Base-by-base conservation (phyloP, 305 asterid species). In the Fraxinus albicans region DNA sequence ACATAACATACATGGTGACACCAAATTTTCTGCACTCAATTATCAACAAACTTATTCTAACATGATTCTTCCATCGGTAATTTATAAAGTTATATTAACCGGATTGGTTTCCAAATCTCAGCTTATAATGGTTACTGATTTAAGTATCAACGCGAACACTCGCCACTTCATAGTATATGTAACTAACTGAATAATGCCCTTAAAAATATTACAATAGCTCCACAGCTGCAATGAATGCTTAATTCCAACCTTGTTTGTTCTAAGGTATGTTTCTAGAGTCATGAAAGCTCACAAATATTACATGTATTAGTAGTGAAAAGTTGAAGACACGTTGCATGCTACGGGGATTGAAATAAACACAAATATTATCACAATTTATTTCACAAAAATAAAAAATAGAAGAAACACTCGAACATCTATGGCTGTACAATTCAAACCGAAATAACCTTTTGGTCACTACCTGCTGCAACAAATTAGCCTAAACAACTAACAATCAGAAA, bases 341-440 rank as follows among this genome's bases (percentile, higher is more conserved):
- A 47, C 29, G 84, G 23, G 80, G 73, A 65, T 77, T 69, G 10
- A 82, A 81, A 50, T 31, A 83, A 80, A 83, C 85, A 79, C 74
- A 78, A 19, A 77, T 84, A 86, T 81, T 10, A 86, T 85, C 86
- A 85, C 84, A 73, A 83, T 87, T 86, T 87, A 90, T 88, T 90
- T 67, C 91, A 88, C 82, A 74, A 78, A 79, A 90, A 83, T 83
- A 82, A 82, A 84, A 81, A 88, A 82, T 86, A 89, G 88, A 89
- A 78, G 60, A 55, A 84, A 42, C 36, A 84, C 77, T 89, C 83
- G 80, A 86, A 86, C 81, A 89, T 79, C 88, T 86, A 85, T 83
- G 87, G 81, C 92, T 93, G 90, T 92, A 95, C 97, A 93, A 69
- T 77, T 90, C 86, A 80, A 88, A 86, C 88, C 76, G 38, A 77